Percentiles rank a stretch among this genome's conserved stretches.
Conservation (phyloP, 2,329 filamentous ascomycete species). For the Ophiostoma perfectum region DNA sequence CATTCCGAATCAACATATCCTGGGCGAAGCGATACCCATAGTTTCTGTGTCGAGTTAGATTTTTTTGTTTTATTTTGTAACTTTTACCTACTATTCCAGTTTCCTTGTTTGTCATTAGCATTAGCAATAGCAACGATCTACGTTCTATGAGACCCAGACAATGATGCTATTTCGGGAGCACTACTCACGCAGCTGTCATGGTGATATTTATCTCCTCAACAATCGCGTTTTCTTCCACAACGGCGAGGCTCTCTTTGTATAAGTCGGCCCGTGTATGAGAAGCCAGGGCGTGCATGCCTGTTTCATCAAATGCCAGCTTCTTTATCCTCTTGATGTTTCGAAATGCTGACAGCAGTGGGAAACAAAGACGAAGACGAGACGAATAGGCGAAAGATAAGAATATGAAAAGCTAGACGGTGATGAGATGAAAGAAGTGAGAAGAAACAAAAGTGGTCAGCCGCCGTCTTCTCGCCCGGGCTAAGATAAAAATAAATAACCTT, state of each 20-base stretch:
- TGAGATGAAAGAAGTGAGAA: no score
- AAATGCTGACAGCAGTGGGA: background rate
- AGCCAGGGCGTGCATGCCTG: background rate
- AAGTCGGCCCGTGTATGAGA: background rate
- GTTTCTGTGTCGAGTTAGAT: background rate
- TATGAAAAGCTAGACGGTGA: no score
- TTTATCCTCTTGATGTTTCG: background rate
- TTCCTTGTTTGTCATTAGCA: background rate
- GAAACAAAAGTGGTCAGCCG: no score
- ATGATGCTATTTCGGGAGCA: background rate
- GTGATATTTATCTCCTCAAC: background rate
- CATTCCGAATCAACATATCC: background rate
- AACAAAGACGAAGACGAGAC: no score
- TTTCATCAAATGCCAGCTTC: background rate
- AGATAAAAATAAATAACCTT: no score
- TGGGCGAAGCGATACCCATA: background rate
- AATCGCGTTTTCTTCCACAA: background rate
- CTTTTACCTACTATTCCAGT: background rate
- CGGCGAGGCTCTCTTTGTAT: background rate
- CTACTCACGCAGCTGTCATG: background rate
- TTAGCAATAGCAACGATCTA: background rate
- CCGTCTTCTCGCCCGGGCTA: no score
- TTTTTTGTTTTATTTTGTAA: no score
- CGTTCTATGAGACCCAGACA: background rate
- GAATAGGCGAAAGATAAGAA: no score